A percentile compares a stretch with the other conserved stretches of the same genome.
phyloP scores from a whole-genome alignment of 768 basidiomycete species.

The Mycena indigotica region DNA sequence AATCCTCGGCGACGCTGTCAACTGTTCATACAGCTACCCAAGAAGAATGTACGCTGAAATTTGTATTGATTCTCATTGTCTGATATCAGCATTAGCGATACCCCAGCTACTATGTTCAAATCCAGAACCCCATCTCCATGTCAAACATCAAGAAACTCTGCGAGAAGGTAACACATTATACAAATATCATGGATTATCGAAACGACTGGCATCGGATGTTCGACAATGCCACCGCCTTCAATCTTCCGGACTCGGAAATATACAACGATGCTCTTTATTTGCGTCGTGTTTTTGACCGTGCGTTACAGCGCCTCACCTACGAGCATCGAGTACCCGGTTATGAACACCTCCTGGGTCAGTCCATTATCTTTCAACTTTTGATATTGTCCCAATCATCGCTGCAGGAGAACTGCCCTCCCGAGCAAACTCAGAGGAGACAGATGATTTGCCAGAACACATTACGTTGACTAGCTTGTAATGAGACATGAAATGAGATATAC shows the following conservation, averaged over 20 bases:
- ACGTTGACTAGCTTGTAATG: too few species aligned
- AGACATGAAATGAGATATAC: too few species aligned
- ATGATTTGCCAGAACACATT: too few species aligned
- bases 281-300: slow-evolving; percentile 1
- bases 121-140: slow-evolving; percentile 7
- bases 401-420: too few species aligned
- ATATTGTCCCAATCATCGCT: too few species aligned
- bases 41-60: background rate
- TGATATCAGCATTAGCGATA: background rate
- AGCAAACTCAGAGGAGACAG: too few species aligned
- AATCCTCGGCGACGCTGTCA: slow-evolving; percentile 1
- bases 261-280: slow-evolving; percentile 5
- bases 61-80: background rate
- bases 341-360: too few species aligned
- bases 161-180: slow-evolving; percentile 1
- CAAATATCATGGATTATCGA: background rate
- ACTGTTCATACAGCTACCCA: slow-evolving; percentile 2
- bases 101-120: slow-evolving; percentile 4
- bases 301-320: too few species aligned
- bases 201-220: slow-evolving; percentile 12
- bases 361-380: too few species aligned
- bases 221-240: slow-evolving; percentile 7
- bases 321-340: too few species aligned
- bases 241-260: slow-evolving; percentile 1
- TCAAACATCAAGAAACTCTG: background rate